phyloP scores from a whole-genome alignment of 164 flowering plant genomes.

The Magnolia sinica region DNA sequence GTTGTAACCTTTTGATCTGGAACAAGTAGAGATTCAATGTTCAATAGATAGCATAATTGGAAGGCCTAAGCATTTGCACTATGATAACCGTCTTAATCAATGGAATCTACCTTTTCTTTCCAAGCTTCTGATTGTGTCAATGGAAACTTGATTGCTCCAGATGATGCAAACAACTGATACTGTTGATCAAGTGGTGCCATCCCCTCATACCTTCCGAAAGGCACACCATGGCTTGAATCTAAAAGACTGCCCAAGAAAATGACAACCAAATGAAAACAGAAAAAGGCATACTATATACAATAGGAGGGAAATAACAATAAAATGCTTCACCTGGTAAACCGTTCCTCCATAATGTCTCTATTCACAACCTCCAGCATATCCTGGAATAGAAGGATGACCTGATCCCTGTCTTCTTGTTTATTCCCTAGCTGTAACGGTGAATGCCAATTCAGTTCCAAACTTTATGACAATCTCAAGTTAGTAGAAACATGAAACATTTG shows the following conservation, averaged over 20 bases:
- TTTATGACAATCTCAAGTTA: background rate
- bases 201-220: conserved; percentile 51
- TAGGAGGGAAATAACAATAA: background rate
- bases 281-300: background rate
- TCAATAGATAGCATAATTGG: background rate
- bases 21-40: background rate
- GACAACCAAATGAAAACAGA: background rate
- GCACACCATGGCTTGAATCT: conserved; percentile 74
- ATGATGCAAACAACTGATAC: conserved; percentile 72
- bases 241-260: conserved; percentile 38
- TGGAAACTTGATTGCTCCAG: conserved; percentile 83
- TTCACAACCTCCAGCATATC: conserved; percentile 94
- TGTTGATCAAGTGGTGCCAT: conserved; percentile 58
- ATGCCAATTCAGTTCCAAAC: background rate
- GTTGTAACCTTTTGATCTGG: conserved; percentile 77
- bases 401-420: conserved; percentile 59
- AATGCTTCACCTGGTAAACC: conserved; percentile 45
- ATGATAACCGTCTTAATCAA: background rate
- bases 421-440: conserved; percentile 49
- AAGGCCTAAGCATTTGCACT: background rate
- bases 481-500: conserved; percentile 16
- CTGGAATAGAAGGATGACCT: conserved; percentile 85
- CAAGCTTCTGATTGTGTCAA: conserved; percentile 68
- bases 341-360: conserved; percentile 83
- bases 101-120: conserved; percentile 72